Conservation (phyloP, 108 stramenopile species). For the Skeletonema grethae region DNA sequence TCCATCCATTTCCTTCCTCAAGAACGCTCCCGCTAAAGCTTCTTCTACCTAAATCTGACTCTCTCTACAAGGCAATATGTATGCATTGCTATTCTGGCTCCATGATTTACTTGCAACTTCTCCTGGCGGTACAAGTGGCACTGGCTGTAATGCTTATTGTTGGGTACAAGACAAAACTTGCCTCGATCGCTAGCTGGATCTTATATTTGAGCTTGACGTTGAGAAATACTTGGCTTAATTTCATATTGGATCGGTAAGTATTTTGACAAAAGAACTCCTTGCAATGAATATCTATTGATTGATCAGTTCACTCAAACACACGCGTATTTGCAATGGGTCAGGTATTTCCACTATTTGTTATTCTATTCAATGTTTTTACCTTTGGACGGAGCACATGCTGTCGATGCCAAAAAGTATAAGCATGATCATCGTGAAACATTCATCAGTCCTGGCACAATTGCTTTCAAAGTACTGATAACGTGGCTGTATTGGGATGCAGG, state of each 20-base stretch:
- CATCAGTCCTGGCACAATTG: constrained; percentile 40
- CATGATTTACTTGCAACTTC: constrained; percentile 57
- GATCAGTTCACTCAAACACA: neutral
- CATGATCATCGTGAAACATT: constrained; percentile 20
- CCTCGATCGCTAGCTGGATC: constrained; percentile 71
- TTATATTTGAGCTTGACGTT: constrained; percentile 78
- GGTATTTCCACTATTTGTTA: constrained; percentile 80
- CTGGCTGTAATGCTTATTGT: constrained; percentile 63
- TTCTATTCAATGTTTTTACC: constrained; percentile 83
- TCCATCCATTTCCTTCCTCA: neutral
- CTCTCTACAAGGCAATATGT: constrained; percentile 67
- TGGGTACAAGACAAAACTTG: constrained; percentile 64
- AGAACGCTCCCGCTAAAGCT: constrained; percentile 74
- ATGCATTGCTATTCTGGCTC: constrained; percentile 75
- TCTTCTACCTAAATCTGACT: constrained; percentile 68
- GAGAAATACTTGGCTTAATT: constrained; percentile 85
- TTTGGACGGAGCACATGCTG: constrained; percentile 55
- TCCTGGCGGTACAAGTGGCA: constrained; percentile 64
- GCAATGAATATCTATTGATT: no score
- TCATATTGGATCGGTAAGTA: constrained; percentile 77
- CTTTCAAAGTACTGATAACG: constrained; percentile 63
- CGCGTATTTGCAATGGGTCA: neutral
- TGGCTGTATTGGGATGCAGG: constrained; percentile 91
- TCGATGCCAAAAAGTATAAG: constrained; percentile 28
- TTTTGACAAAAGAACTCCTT: no score